Evolutionary conservation across 306 rosid genomes (phyloP).

Genomic region (Senna tora): DNA sequence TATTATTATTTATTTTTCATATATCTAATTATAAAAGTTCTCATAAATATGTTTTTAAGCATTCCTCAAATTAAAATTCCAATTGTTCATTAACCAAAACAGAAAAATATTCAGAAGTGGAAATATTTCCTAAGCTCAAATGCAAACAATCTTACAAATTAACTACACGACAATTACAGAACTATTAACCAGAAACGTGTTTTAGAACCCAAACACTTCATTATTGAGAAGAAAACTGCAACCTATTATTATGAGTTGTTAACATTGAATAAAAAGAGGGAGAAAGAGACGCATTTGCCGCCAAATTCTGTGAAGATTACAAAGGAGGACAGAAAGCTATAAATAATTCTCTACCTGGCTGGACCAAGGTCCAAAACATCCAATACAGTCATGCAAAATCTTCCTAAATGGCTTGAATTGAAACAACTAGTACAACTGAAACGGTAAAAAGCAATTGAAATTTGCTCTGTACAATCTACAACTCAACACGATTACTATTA

Average conservation of each 20-base stretch:
- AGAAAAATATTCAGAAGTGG: neutral
- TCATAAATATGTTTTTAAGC: no score
- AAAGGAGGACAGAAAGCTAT: neutral
- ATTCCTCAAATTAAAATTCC: no score
- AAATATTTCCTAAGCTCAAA: neutral
- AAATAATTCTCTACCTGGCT: neutral
- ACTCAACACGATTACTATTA: neutral
- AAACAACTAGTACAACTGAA: neutral
- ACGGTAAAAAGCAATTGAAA: neutral
- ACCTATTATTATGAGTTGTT: no score
- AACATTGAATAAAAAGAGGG: no score
- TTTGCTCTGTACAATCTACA: neutral
- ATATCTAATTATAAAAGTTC: no score
- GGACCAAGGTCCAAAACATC: neutral
- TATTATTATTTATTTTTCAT: no score
- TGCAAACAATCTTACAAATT: neutral
- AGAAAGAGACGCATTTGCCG: neutral
- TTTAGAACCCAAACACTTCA: neutral
- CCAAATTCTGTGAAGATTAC: neutral
- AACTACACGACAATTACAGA: neutral
- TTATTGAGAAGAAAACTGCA: neutral
- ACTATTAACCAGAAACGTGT: neutral
- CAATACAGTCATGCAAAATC: neutral
- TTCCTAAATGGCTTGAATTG: neutral
- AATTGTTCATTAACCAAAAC: neutral